phyloP scores from a whole-genome alignment of 2,329 filamentous ascomycete genomes.

The Cercospora beticola region DNA sequence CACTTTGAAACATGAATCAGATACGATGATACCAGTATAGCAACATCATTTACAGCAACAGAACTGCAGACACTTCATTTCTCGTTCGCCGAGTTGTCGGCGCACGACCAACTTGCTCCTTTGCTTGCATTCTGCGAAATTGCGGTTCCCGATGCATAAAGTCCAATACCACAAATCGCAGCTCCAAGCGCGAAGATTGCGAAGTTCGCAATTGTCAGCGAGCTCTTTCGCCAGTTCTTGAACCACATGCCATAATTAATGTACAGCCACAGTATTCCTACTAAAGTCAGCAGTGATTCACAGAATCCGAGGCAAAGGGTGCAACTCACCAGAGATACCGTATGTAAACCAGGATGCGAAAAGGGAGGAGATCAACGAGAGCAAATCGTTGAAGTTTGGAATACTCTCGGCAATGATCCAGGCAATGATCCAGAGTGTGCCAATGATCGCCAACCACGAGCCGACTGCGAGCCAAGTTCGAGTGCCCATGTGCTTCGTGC shows the following conservation, averaged over 20 bases:
- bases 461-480: conserved; percentile 45
- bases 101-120: conserved; percentile 24
- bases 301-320: neutral
- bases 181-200: conserved; percentile 38
- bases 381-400: conserved; percentile 66
- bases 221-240: conserved; percentile 44
- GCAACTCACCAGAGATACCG: conserved; percentile 14
- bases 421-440: conserved; percentile 59
- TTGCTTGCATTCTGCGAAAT: conserved; percentile 22
- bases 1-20: neutral
- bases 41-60: neutral
- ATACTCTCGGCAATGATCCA: conserved; percentile 70
- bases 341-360: conserved; percentile 64
- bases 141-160: conserved; percentile 30
- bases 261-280: conserved; percentile 37
- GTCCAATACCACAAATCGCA: conserved; percentile 32
- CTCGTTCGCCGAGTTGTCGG: conserved; percentile 16
- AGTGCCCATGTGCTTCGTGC: conserved; percentile 50
- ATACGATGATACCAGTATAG: neutral
- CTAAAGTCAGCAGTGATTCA: neutral
- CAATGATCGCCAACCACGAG: conserved; percentile 60
- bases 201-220: conserved; percentile 45
- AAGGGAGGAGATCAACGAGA: conserved; percentile 60
- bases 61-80: neutral
- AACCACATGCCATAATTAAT: conserved; percentile 48